Percentiles rank a stretch among this genome's conserved stretches.
Evolutionary conservation across 208 protist species (phyloP).

Genomic region (Leptomonas seymouri): DNA sequence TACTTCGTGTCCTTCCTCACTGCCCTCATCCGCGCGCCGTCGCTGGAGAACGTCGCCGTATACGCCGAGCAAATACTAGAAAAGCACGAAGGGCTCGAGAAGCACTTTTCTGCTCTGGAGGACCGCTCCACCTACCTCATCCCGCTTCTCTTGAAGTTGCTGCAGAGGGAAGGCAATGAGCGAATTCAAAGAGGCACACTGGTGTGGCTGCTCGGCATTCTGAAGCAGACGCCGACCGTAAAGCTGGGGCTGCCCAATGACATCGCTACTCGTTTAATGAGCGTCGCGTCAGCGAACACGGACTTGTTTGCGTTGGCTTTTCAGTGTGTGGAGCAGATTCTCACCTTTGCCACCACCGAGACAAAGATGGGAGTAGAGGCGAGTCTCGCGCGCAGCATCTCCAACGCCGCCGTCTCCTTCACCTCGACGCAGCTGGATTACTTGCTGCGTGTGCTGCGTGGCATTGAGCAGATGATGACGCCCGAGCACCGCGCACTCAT

Average conservation of each 20-base stretch:
- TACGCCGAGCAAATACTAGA: slow-evolving; percentile 56
- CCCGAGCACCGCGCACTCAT: slow-evolving; percentile 42
- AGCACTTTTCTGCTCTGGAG: slow-evolving; percentile 35
- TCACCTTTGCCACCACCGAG: slow-evolving; percentile 28
- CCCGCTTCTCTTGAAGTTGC: slow-evolving; percentile 47
- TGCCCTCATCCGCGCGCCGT: slow-evolving; percentile 31
- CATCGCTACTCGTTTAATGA: slow-evolving; percentile 34
- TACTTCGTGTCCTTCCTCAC: slow-evolving; percentile 45
- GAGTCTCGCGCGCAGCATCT: slow-evolving; percentile 20
- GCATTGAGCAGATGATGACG: slow-evolving; percentile 32
- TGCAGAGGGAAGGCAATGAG: slow-evolving; percentile 35
- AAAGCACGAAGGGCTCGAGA: slow-evolving; percentile 36
- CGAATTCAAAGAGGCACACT: slow-evolving; percentile 32
- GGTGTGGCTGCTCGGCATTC: slow-evolving; percentile 26
- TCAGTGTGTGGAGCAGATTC: slow-evolving; percentile 43
- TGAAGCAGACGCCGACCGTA: slow-evolving; percentile 24
- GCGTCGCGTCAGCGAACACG: slow-evolving; percentile 17
- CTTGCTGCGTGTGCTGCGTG: slow-evolving; percentile 36
- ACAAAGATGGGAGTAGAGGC: slow-evolving; percentile 35
- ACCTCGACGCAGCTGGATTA: slow-evolving; percentile 19
- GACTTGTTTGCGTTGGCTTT: slow-evolving; percentile 25
- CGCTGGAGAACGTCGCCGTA: slow-evolving; percentile 26
- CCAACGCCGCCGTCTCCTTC: slow-evolving; percentile 15
- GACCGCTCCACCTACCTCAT: slow-evolving; percentile 39
- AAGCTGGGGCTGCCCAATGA: slow-evolving; percentile 23